A percentile compares a stretch with the other conserved stretches of the same genome.
These are phyloP conservation scores for Syzygium syzygioides DNA, from an alignment of 441 rosid species.

Conservation along the genomic window DNA sequence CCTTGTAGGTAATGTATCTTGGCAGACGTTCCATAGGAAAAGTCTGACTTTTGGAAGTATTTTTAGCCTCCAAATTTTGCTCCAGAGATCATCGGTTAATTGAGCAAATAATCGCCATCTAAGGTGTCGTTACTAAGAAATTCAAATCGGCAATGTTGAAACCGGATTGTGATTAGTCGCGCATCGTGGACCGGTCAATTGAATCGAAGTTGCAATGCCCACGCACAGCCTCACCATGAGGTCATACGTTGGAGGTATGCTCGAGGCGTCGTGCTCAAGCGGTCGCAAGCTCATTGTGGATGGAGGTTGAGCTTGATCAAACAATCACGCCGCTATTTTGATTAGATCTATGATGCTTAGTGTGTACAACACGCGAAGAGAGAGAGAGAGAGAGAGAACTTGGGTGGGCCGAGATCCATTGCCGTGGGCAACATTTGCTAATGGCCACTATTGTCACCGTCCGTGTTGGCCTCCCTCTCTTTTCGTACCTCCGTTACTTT, in stretches of 20 bases:
- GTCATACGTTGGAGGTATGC: background rate
- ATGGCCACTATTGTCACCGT: too few relatives aligned
- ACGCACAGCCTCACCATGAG: background rate
- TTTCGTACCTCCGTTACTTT: too few relatives aligned
- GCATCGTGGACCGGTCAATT: background rate
- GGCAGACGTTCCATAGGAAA: too few relatives aligned
- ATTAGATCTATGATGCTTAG: too few relatives aligned
- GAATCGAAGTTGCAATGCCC: background rate
- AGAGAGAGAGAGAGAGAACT: too few relatives aligned
- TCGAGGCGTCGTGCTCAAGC: background rate
- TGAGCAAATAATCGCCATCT: background rate
- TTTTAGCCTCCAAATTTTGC: too few relatives aligned
- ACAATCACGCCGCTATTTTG: too few relatives aligned
- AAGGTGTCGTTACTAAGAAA: background rate
- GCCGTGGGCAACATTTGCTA: background rate
- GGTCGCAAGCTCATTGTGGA: rapidly evolving
- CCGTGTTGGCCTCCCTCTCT: background rate
- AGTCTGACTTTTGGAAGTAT: too few relatives aligned
- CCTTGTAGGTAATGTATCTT: too few relatives aligned
- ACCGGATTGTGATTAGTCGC: background rate
- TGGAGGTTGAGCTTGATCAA: background rate
- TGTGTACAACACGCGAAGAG: too few relatives aligned
- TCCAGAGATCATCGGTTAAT: background rate
- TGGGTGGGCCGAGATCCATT: background rate
- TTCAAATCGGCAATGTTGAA: background rate